Base-by-base conservation (phyloP, 2,329 filamentous ascomycete species). In the Lithohypha guttulata region DNA sequence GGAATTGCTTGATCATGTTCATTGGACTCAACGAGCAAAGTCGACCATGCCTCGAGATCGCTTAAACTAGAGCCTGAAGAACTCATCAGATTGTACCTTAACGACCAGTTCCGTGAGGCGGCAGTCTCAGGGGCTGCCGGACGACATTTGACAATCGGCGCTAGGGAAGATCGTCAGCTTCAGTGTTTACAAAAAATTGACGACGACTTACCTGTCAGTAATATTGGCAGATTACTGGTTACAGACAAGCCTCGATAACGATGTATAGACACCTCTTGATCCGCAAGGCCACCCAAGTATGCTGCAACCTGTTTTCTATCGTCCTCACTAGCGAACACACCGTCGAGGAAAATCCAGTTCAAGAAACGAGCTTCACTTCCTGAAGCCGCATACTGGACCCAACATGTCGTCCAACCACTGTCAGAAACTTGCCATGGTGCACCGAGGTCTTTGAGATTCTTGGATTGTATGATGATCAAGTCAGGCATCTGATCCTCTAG, bases 381-480 rank as follows among this genome's bases (percentile, higher is more conserved):
- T 13, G 35, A 18, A 22, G 35, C 30, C 14, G 35, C 27, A 23
- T 39, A 39, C 8, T 39, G 35, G n/a, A 39, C 17, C 35, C 35
- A 39, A n/a, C 25, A 26, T 14, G 35, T 31, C 20, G 26, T 11
- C 35, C 35, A 39, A 8, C 17, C 18, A 14, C 26, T 13, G 23
- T 15, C 35, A 21, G 10, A 14, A 8, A 13, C n/a, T n/a, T 25
- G 22, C 35, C 35, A 39, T 22, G 35, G 35, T 30, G 35, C 25
- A 18, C 31, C 18, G 18, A 18, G 8, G 25, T 39, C 35, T 7
- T 14, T 29, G 17, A 39, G 15, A 11, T 10, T 39, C n/a, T 22
- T 9, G 10, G 35, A 39, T 22, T 31, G 18, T 3, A 35, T 18
- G 11, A 39, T 19, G 18, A 39, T 15, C 21, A 39, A 27, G 23